A percentile compares a stretch with the other conserved stretches of the same genome.
Conservation (phyloP, 2,329 filamentous ascomycete species). For the Drechmeria coniospora region DNA sequence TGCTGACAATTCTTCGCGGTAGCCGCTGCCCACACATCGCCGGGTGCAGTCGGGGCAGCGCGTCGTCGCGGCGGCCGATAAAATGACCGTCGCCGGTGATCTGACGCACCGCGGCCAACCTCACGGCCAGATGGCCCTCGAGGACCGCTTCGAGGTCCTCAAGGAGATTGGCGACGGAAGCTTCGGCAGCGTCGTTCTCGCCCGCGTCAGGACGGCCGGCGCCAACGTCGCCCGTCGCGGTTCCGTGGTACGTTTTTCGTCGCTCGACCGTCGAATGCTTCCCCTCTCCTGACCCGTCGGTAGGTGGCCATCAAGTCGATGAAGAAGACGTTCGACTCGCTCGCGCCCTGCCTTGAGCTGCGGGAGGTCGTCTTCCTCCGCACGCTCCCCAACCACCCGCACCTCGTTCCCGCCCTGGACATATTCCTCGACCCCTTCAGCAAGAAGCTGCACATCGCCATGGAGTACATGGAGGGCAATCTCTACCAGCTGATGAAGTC, state of each 20-base stretch:
- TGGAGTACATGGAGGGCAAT: conserved; percentile 99
- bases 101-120: conserved; percentile 52
- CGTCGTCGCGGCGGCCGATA: not conserved
- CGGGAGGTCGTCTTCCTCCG: conserved; percentile 94
- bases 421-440: conserved; percentile 95
- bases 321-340: conserved; percentile 98
- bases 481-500: conserved; percentile 98
- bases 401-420: conserved; percentile 92
- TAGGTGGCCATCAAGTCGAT: conserved; percentile 99
- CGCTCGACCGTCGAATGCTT: not conserved
- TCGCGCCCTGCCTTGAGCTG: conserved; percentile 77
- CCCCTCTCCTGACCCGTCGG: conserved; percentile 3
- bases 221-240: conserved; percentile 77
- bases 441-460: conserved; percentile 92
- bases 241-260: conserved; percentile 60
- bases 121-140: conserved; percentile 49
- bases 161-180: conserved; percentile 99
- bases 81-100: conserved; percentile 38
- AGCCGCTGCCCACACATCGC: not conserved
- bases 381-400: conserved; percentile 72
- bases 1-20: too few relatives aligned
- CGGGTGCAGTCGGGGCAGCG: not conserved
- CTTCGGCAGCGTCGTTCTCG: conserved; percentile 89
- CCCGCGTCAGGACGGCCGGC: conserved; percentile 80
- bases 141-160: conserved; percentile 90